Evolutionary conservation across 495 filamentous ascomycete species (phyloP).

Genomic region (Xylaria sp.): DNA sequence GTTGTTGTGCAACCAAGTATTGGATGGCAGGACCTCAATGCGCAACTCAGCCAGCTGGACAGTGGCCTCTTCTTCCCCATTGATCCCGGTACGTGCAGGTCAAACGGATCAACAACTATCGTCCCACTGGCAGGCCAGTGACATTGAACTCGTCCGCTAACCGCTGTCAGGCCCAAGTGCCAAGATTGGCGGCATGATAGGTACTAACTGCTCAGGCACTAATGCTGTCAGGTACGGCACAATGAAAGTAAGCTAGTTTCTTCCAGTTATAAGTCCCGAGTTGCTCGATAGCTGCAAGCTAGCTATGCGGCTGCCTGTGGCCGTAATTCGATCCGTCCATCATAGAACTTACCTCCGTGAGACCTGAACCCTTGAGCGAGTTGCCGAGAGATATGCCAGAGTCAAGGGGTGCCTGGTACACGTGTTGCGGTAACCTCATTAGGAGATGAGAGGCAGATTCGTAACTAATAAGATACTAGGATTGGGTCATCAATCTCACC

Average conservation of each 20-base stretch:
- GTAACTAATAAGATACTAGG: slow-evolving; percentile 36
- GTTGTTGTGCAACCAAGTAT: slow-evolving; percentile 89
- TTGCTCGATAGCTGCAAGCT: neutral
- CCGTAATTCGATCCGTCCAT: neutral
- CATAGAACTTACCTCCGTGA: neutral
- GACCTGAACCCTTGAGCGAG: neutral
- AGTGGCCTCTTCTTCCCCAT: slow-evolving; percentile 89
- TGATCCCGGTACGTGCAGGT: slow-evolving; percentile 67
- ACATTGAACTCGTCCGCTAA: neutral
- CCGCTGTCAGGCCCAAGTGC: slow-evolving; percentile 58
- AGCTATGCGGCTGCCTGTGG: neutral
- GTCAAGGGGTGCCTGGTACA: neutral
- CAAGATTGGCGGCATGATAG: slow-evolving; percentile 78
- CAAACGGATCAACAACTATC: slow-evolving; percentile 39
- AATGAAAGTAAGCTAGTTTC: slow-evolving; percentile 61
- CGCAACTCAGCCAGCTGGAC: slow-evolving; percentile 69
- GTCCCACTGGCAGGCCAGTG: neutral
- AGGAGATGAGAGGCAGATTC: neutral
- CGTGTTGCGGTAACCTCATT: neutral
- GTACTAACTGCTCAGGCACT: slow-evolving; percentile 80
- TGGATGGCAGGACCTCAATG: slow-evolving; percentile 90
- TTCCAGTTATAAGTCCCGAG: neutral
- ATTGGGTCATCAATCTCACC: slow-evolving; percentile 84
- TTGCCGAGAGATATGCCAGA: neutral
- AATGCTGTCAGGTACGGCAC: slow-evolving; percentile 84